Evolutionary conservation across 768 basidiomycete species (phyloP).

Genomic region (Lactarius deliciosus): DNA sequence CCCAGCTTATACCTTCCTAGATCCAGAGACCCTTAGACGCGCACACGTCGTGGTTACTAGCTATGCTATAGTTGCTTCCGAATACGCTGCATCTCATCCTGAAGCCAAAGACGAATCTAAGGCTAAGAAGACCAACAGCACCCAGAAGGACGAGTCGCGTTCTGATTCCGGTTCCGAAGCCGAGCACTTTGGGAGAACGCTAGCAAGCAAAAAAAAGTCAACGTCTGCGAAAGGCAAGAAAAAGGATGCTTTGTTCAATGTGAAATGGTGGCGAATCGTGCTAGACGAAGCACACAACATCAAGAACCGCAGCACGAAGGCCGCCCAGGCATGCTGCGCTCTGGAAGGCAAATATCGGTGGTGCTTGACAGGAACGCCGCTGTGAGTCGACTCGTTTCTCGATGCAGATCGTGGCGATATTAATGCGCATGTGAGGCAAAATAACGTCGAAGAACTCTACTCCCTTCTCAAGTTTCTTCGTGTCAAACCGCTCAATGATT

Average conservation of each 20-base stretch:
- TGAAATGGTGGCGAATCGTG: constrained; percentile 84
- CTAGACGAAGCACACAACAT: constrained; percentile 97
- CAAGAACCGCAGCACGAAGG: constrained; percentile 81
- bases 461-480: constrained; percentile 88
- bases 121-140: constrained; percentile 39
- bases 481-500: constrained; percentile 76
- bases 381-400: constrained; percentile 41
- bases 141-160: constrained; percentile 35
- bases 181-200: constrained; percentile 47
- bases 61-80: constrained; percentile 80
- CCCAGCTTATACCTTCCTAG: constrained; percentile 37
- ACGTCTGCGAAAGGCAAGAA: constrained; percentile 43
- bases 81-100: constrained; percentile 56
- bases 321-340: constrained; percentile 73
- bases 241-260: constrained; percentile 67
- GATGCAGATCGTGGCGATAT: background rate
- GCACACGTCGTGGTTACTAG: constrained; percentile 84
- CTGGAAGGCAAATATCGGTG: constrained; percentile 80
- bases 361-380: constrained; percentile 85
- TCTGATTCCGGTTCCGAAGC: constrained; percentile 39
- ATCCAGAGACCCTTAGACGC: constrained; percentile 51
- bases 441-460: constrained; percentile 86
- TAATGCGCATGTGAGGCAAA: constrained; percentile 19
- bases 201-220: constrained; percentile 46
- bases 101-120: constrained; percentile 57